Evolutionary conservation across 2,329 filamentous ascomycete genomes (phyloP), one percentile per base, ranked within the genome.

Genomic region (Pestalotiopsis fici): DNA sequence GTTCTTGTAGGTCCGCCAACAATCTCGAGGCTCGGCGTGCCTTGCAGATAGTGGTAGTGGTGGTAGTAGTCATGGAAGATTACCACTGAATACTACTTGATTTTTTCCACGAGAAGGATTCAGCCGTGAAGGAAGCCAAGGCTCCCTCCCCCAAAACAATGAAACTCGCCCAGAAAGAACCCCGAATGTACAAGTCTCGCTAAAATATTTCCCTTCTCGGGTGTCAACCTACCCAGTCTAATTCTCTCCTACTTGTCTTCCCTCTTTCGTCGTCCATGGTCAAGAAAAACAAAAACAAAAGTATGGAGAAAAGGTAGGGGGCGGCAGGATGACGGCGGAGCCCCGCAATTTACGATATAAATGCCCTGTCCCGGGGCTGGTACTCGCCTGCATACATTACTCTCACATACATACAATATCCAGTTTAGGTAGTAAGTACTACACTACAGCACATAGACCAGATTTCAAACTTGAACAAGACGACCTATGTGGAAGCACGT

Each of bases 281-380:
- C 31, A 35, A 11, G 11, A 31, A 31, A n/a, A n/a, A n/a, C n/a
- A n/a, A n/a, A n/a, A n/a, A n/a, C n/a, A n/a, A n/a, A 57, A 25
- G 55, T 28, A 25, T 13, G 54, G 21, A 35, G n/a, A 15, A 27
- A n/a, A n/a, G n/a, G 12, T 57, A 27, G 28, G 11, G 28, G 18
- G 27, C 35, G 37, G 35, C 37, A 13, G 59, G 21, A 54, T 64
- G 39, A 64, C 61, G 61, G 61, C 43, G 61, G 25, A 55, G 43
- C 61, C 61, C 61, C 61, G 61, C 61, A 64, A 64, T 64, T 64
- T 64, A 55, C 43, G 50, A 31, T 55, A 64, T 39, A n/a, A 56
- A 64, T 64, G 61, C 61, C n/a, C 47, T 64, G 61, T 31, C 43
- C 61, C 50, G 28, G 61, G 54, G 39, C 43, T 47, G 35, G 35